Evolutionary conservation across 345 rosid genomes (phyloP).

Genomic region (Zanthoxylum bungeanum): DNA sequence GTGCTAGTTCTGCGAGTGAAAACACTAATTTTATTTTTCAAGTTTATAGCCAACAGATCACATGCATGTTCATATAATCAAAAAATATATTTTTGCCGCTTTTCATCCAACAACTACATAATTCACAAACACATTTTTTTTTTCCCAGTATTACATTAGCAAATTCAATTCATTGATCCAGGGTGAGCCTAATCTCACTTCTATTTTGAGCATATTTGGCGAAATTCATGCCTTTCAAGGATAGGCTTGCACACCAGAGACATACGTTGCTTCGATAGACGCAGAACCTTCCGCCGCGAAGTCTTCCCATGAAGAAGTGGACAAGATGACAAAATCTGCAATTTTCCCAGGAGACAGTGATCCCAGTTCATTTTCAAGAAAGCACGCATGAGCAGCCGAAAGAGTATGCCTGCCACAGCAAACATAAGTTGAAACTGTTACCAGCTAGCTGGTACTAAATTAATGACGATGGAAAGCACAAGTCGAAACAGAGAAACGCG

Average conservation of each 20-base stretch:
- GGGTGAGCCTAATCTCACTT: not conserved
- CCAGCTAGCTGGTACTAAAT: not conserved
- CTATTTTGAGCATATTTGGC: not conserved
- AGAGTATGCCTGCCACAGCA: slow-evolving; percentile 65
- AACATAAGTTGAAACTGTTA: too few relatives aligned
- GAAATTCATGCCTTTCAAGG: slow-evolving; percentile 26
- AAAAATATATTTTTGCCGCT: not conserved
- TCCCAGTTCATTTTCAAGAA: slow-evolving; percentile 72
- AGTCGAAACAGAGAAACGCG: not conserved
- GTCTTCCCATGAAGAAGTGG: slow-evolving; percentile 56
- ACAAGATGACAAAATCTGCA: slow-evolving; percentile 75
- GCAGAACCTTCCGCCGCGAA: too few relatives aligned
- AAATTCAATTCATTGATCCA: not conserved
- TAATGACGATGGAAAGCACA: not conserved
- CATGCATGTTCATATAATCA: not conserved
- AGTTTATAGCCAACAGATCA: not conserved
- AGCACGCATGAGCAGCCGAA: slow-evolving; percentile 81
- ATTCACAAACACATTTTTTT: not conserved
- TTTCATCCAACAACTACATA: not conserved
- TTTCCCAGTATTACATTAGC: too few relatives aligned
- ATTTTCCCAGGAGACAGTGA: slow-evolving; percentile 70
- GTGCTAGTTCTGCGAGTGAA: too few relatives aligned
- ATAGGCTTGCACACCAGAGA: slow-evolving; percentile 56
- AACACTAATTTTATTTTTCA: too few relatives aligned
- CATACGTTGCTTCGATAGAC: slow-evolving; percentile 73